Evolutionary conservation across 371 early-diverging fungal species (phyloP), one percentile per base, ranked within the genome.

Genomic region (Haplosporangium sp.): DNA sequence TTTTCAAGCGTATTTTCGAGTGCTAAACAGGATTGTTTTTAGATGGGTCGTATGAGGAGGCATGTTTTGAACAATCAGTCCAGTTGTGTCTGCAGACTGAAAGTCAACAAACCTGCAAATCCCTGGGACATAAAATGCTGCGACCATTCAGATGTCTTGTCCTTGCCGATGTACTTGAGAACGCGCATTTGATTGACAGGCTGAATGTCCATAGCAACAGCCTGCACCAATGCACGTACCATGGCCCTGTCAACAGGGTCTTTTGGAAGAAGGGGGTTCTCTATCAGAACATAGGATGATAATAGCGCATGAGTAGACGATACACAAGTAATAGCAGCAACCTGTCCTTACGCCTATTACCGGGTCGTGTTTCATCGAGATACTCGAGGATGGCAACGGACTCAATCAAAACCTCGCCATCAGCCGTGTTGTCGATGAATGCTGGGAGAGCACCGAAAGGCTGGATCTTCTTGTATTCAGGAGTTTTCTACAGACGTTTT

Each of bases 331-430:
- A 29, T 29, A 29, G 29, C 29, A 29, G 29, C 29, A 29, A 2
- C 29, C 4, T 29, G 29, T 2, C 29, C 4, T 29, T 29, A 29
- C 29, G 4, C 29, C 51, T 14, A 37, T 55, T 79, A 72, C 89
- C 85, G 11, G 94, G 91, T 63, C 89, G 74, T 14, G 88, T 81
- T 58, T 97, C 96, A 46, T 97, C 97, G 7, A 98, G 83, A 62
- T 95, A 95, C 72, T 97, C 96, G 23, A 95, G 59, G 48, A 97
- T 96, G 38, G 97, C 93, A 29, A 89, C 69, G 11, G 94, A 94
- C 80, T 95, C 94, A n/a, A 82, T 81, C 18, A 95, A 53, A 10
- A 69, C 23, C 14, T 81, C 48, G 6, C 87, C 88, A 43, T 92
- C 87, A 14, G 89, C 84, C 46, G 89, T 87, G 16, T 88, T 85